Evolutionary conservation across 2,329 filamentous ascomycete genomes (phyloP), one percentile per base, ranked within the genome.

Genomic region (Botryosphaeria dothidea): DNA sequence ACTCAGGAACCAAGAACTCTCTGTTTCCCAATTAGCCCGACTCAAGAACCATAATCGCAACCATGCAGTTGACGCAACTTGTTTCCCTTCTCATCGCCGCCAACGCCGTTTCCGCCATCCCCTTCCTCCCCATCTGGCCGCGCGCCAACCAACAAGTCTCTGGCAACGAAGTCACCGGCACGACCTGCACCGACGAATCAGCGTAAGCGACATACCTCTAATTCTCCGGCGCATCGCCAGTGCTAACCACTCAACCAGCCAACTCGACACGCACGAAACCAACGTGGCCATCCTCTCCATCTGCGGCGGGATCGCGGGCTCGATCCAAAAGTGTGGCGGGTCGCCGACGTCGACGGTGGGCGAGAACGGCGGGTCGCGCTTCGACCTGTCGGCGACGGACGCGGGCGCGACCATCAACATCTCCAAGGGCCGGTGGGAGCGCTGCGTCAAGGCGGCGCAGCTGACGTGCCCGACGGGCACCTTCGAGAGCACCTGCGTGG

Each of bases 371-470:
- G 83, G 79, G 9, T 83, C 82, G 7, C 72, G 78, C 66, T 86
- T 87, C 73, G 76, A 72, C 3, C 77, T 86, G 17, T 78, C 74
- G 27, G 77, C 81, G 1, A 75, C 77, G 17, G 74, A 74, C 1
- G 13, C 4, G 2, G 58, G 82, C 9, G 78, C 80, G 23, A 83
- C 79, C 17, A 85, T 87, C 72, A 83, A 82, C 74, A 79, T 86
- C 66, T 79, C 78, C 52, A 86, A 85, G 75, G 79, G 78, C 21
- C 75, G 80, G 25, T 85, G 84, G 84, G 82, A 86, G 73, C 77
- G 79, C 58, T 86, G 85, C 70, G 79, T 86, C 60, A 79, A 82
- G 45, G 84, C 85, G 17, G 85, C 84, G 56, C 73, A 81, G 64
- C 80, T 82, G 65, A 79, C 80, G 51, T 85, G 83, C 71, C 83